Evolutionary conservation across 1,139 yeast species (phyloP), one percentile per base, ranked within the genome.

Genomic region (Suhomyces wounanorum): DNA sequence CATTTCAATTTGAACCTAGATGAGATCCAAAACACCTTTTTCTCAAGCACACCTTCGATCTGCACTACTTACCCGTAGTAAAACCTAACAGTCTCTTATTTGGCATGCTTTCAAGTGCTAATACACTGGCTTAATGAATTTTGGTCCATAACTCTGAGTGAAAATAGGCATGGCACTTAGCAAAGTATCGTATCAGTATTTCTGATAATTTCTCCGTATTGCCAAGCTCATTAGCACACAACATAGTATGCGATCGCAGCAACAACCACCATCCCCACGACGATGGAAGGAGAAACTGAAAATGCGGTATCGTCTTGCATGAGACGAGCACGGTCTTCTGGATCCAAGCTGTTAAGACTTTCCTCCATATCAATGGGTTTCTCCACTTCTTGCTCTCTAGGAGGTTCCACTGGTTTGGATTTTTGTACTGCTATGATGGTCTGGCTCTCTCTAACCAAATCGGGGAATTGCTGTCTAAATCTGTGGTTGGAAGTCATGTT

Each of bases 401-500:
- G n/a, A 10, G 17, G n/a, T 3, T 25, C 38, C 8, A 21, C 23
- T 37, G 45, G 30, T 23, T 36, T 49, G 43, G 45, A 46, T 43
- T 50, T 43, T 47, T 50, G 55, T n/a, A 52, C 43, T 39, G 47
- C 55, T 13, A 74, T 58, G 33, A 68, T 74, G 13, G 39, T 33
- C 52, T 62, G 61, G 63, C 86, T 86, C 54, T 73, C 69, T 16
- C 69, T 73, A n/a, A 78, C 80, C 49, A 84, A 62, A 18, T 89
- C 95, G 0, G 94, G 88, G 64, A 90, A 92, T 44, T 85, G 82
- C 52, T 73, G 70, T 37, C 64, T 65, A 64, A 91, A 92, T 53
- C 83, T 70, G 8, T 70, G 66, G 67, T 85, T 82, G 42, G 76
- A 74, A 33, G 65, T 68, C 25, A 79, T 69, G 66, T 92, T 92